Conservation (phyloP, 192 early-diverging fungal genomes). For the Globomyces pollinis-pini region DNA sequence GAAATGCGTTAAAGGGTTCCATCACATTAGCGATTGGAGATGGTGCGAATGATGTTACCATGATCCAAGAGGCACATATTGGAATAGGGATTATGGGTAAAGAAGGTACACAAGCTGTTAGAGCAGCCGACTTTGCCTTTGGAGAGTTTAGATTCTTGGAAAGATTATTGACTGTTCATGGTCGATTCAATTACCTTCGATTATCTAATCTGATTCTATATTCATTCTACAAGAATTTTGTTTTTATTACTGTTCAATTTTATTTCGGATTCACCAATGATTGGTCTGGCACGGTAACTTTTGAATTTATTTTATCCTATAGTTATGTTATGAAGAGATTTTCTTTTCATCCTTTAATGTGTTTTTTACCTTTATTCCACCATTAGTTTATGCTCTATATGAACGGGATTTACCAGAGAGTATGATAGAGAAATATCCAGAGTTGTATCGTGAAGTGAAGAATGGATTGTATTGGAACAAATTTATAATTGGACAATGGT, state of each 20-base stretch:
- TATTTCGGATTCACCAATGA: constrained; percentile 38
- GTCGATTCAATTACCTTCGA: constrained; percentile 37
- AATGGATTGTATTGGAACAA: constrained; percentile 36
- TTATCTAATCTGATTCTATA: constrained; percentile 36
- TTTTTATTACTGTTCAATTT: constrained; percentile 41
- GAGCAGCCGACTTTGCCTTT: constrained; percentile 48
- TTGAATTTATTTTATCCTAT: constrained; percentile 2
- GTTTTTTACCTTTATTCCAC: constrained; percentile 43
- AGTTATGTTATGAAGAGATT: constrained; percentile 45
- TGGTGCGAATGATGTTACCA: constrained; percentile 57
- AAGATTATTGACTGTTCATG: constrained; percentile 44
- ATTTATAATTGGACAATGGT: constrained; percentile 13
- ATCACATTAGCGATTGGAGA: constrained; percentile 68
- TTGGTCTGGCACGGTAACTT: constrained; percentile 43
- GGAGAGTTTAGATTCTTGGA: constrained; percentile 47
- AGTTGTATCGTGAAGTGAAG: constrained; percentile 35
- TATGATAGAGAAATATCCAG: constrained; percentile 25
- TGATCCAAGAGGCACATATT: constrained; percentile 51
- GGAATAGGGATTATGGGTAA: constrained; percentile 52
- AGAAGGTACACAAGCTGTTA: constrained; percentile 53
- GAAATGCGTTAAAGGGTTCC: constrained; percentile 52
- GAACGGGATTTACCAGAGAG: constrained; percentile 39
- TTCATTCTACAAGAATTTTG: constrained; percentile 53
- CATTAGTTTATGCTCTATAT: constrained; percentile 39
- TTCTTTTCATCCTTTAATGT: constrained; percentile 50